Evolutionary conservation across 352 stramenopile genomes (phyloP).

Genomic region (Pythium plurisporium): DNA sequence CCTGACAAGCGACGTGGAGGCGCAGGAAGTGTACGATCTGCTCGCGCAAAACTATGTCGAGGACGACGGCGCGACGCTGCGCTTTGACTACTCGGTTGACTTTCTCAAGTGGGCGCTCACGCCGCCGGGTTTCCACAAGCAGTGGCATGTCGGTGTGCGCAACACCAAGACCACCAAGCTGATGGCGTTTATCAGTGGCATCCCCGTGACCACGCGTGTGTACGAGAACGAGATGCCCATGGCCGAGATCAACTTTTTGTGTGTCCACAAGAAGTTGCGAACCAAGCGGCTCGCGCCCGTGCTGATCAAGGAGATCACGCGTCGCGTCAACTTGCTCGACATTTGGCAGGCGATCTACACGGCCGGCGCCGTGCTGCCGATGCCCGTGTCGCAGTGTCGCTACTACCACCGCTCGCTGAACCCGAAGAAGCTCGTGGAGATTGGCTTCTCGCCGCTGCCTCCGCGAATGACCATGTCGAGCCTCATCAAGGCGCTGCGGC

Average conservation of each 20-base stretch:
- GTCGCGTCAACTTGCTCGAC: slow-evolving; percentile 93
- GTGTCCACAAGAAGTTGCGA: slow-evolving; percentile 98
- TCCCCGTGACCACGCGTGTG: slow-evolving; percentile 85
- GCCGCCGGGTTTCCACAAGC: slow-evolving; percentile 88
- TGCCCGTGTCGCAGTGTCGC: slow-evolving; percentile 90
- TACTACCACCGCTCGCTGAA: slow-evolving; percentile 98
- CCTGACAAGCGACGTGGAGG: slow-evolving; percentile 71
- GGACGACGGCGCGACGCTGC: slow-evolving; percentile 97
- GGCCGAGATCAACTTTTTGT: slow-evolving; percentile 99
- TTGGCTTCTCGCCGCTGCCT: slow-evolving; percentile 94
- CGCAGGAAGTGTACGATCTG: slow-evolving; percentile 94
- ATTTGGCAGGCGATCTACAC: slow-evolving; percentile 98
- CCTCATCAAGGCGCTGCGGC: slow-evolving; percentile 88
- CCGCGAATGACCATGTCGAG: slow-evolving; percentile 94
- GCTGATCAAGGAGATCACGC: slow-evolving; percentile 99
- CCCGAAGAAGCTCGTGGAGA: slow-evolving; percentile 97
- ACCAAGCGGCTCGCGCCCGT: slow-evolving; percentile 96
- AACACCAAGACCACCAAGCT: slow-evolving; percentile 90
- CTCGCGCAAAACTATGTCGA: slow-evolving; percentile 99
- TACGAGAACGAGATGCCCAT: slow-evolving; percentile 48
- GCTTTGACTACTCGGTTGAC: slow-evolving; percentile 87
- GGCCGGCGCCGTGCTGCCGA: slow-evolving; percentile 95
- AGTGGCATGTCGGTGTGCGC: slow-evolving; percentile 96
- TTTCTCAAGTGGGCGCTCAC: slow-evolving; percentile 92
- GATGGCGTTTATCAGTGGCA: slow-evolving; percentile 96